Base-by-base conservation (phyloP, 441 rosid genomes). In the Erodium texanum region DNA sequence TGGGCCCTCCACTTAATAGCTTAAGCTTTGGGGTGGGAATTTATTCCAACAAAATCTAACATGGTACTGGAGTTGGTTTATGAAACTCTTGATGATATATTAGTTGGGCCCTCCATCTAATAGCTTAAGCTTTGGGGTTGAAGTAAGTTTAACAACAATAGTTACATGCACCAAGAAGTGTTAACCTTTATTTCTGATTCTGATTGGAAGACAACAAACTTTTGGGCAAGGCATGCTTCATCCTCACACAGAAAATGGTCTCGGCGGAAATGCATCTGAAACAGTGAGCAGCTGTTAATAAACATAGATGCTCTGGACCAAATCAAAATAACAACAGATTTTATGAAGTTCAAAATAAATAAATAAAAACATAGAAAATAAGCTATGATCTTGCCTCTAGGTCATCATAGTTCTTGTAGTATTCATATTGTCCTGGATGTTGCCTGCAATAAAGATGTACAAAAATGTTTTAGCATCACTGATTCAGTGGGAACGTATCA, bases 221-320 rank as follows among this genome's bases (percentile, higher is more conserved):
- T 94, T 78, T 94, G 89, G 67, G 88, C 73, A 67, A 92, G 99
- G 75, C 98, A 92, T 7, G 81, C 82, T 69, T 94, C 98, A 69
- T 94, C 99, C 76, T 94, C 98, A 68, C 99, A 94, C 5, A 92
- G 86, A 69, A 75, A 88, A 85, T 94, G 99, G 56, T 89, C 96
- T 43, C 86, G 81, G 9, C 96, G 90, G 73, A 89, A 92, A 73
- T 92, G 99, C 72, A 88, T 86, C 99, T 92, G 84, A 41, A 63
- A 70, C 73, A 79, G 41, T 62, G 43, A 68, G 67, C 24, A 22
- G 32, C 67, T 23, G 71, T 38, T 65, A 7, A 27, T 67, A 62
- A 61, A 36, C 27, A 68, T 24, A 62, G 41, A 43, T 11, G 50
- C 50, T 43, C 50, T n/a, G 2, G n/a, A 52, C 63, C 18, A 14